Percentiles rank a stretch among this genome's conserved stretches.
These are phyloP conservation scores for Darksidea phi DNA, from an alignment of 495 filamentous ascomycete genomes.

Conservation along the genomic window DNA sequence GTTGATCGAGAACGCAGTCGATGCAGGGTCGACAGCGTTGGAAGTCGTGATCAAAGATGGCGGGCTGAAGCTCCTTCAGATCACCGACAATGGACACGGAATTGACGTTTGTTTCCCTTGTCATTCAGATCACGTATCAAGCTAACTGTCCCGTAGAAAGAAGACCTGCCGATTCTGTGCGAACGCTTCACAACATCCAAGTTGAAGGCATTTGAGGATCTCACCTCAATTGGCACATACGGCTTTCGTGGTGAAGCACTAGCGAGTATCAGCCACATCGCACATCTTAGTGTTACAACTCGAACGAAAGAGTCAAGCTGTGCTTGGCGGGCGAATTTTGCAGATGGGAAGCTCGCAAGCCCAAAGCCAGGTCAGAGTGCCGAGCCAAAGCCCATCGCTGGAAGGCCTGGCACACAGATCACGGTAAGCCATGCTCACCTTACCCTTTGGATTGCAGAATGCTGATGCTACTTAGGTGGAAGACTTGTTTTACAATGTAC, in stretches of 20 bases:
- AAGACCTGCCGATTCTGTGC: conserved; percentile 90
- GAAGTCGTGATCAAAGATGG: conserved; percentile 95
- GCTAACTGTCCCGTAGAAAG: conserved; percentile 42
- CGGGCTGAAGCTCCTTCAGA: conserved; percentile 93
- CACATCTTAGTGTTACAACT: conserved; percentile 91
- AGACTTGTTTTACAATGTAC: conserved; percentile 95
- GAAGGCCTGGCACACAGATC: conserved; percentile 93
- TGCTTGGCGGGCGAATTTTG: conserved; percentile 86
- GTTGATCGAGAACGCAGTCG: conserved; percentile 95
- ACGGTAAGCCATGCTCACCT: conserved; percentile 55
- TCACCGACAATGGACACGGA: conserved; percentile 96
- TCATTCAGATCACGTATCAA: background rate
- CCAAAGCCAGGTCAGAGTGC: conserved; percentile 88
- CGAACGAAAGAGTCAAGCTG: conserved; percentile 86
- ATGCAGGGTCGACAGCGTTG: conserved; percentile 87
- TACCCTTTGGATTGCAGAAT: background rate
- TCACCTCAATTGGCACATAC: conserved; percentile 88
- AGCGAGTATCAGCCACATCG: conserved; percentile 98
- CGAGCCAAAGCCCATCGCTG: conserved; percentile 85
- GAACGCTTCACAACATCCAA: conserved; percentile 98
- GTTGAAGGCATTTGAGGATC: conserved; percentile 90
- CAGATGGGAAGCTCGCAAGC: conserved; percentile 77
- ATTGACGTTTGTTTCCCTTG: conserved; percentile 68
- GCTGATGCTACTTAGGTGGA: conserved; percentile 60
- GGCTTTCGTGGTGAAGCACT: conserved; percentile 96